These are phyloP conservation scores for Aspergillus wentii DNA, from an alignment of 495 filamentous ascomycete genomes.

Conservation along the genomic window DNA sequence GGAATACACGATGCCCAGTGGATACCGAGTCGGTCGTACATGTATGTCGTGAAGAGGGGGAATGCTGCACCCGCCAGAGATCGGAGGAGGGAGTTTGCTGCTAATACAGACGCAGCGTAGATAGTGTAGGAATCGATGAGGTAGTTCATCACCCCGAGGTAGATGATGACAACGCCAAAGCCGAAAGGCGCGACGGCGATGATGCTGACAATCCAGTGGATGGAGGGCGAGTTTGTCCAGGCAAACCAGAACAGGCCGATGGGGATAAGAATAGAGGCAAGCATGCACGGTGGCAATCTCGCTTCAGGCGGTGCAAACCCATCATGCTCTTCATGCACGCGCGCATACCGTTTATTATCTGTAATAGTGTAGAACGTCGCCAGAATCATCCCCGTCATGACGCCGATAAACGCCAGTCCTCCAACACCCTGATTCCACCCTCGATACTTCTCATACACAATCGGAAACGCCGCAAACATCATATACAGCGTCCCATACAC, in stretches of 20 bases:
- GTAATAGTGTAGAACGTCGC: constrained; percentile 33
- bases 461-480: constrained; percentile 68
- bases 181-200: constrained; percentile 56
- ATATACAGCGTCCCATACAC: constrained; percentile 65
- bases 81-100: constrained; percentile 58
- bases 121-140: constrained; percentile 65
- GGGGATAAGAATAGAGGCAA: constrained; percentile 22
- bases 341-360: constrained; percentile 25
- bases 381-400: constrained; percentile 64
- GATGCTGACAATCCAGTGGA: constrained; percentile 58
- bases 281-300: constrained; percentile 18
- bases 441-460: constrained; percentile 62
- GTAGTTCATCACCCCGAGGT: constrained; percentile 61
- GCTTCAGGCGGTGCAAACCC: constrained; percentile 25
- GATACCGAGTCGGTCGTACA: constrained; percentile 61
- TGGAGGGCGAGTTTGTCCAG: constrained; percentile 51
- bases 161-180: constrained; percentile 58
- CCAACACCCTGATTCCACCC: constrained; percentile 59
- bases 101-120: constrained; percentile 64
- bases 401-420: constrained; percentile 65
- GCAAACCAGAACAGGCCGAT: constrained; percentile 50
- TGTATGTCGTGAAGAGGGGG: constrained; percentile 63
- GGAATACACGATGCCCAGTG: constrained; percentile 67
- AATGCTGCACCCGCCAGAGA: constrained; percentile 63
- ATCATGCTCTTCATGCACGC: constrained; percentile 2